A percentile compares a stretch with the other conserved stretches of the same genome.
These are phyloP conservation scores for Eimeria falciformis DNA, from an alignment of 169 alveolate genomes.

Conservation along the genomic window DNA sequence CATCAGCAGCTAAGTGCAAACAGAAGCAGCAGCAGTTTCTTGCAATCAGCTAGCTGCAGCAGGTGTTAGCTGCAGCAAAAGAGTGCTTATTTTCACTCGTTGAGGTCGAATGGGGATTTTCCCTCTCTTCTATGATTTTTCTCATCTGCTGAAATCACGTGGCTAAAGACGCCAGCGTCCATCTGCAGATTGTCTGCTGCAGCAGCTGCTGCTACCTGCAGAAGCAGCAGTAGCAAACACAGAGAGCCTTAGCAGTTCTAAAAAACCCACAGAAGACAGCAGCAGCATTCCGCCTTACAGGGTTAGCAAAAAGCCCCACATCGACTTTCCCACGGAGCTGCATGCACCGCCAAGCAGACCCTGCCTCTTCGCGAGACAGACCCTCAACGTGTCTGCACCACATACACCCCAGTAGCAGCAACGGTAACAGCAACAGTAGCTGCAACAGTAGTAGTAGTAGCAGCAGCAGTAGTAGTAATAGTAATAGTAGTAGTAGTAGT, in stretches of 20 bases:
- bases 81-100: no score
- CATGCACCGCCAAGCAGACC: neutral
- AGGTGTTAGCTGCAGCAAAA: no score
- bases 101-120: neutral
- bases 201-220: conserved; percentile 17
- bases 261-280: neutral
- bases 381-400: conserved; percentile 10
- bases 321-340: conserved; percentile 5
- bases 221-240: neutral
- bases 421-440: neutral
- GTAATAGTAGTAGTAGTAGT: neutral
- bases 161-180: neutral
- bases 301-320: neutral
- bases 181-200: neutral
- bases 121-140: neutral
- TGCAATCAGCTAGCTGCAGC: no score
- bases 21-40: no score
- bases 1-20: no score
- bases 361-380: neutral
- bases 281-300: neutral
- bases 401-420: neutral
- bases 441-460: neutral
- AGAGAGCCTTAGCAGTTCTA: neutral
- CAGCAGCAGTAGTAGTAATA: neutral
- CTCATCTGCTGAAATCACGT: neutral